A percentile compares a stretch with the other conserved stretches of the same genome.
phyloP scores from a whole-genome alignment of 164 flowering plant species.

The Magnolia changhungtana region DNA sequence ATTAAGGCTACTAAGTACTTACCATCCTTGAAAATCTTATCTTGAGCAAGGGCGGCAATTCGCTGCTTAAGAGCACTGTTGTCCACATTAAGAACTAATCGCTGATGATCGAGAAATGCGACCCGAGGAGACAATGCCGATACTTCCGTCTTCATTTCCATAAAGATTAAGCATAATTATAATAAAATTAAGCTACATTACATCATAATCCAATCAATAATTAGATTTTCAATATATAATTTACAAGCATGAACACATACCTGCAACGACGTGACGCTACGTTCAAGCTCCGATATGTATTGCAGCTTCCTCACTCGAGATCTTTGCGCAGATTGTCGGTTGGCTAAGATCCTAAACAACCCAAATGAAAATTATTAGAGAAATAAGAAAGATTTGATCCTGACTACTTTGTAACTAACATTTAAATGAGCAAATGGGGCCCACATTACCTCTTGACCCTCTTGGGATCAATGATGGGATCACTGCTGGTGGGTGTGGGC shows the following conservation, averaged over 20 bases:
- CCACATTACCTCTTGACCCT: slow-evolving; percentile 65
- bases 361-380: background rate
- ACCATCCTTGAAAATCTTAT: slow-evolving; percentile 86
- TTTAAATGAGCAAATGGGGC: too few species aligned
- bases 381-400: background rate
- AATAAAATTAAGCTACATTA: background rate
- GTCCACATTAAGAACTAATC: slow-evolving; percentile 69
- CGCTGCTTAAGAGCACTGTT: slow-evolving; percentile 77
- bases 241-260: slow-evolving; percentile 19
- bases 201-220: background rate
- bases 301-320: slow-evolving; percentile 83
- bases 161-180: background rate
- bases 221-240: background rate
- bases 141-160: slow-evolving; percentile 49
- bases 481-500: slow-evolving; percentile 17
- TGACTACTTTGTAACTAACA: background rate
- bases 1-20: slow-evolving; percentile 8
- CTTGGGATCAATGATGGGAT: slow-evolving; percentile 54
- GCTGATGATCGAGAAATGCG: slow-evolving; percentile 73
- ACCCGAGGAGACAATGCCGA: slow-evolving; percentile 74
- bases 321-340: slow-evolving; percentile 86
- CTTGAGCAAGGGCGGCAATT: slow-evolving; percentile 79
- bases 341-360: slow-evolving; percentile 64
- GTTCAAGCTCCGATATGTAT: slow-evolving; percentile 82
- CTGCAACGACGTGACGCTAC: slow-evolving; percentile 71